Conservation (phyloP, 1,284 basidiomycete genomes). For the Afroboletus lepidellus region DNA sequence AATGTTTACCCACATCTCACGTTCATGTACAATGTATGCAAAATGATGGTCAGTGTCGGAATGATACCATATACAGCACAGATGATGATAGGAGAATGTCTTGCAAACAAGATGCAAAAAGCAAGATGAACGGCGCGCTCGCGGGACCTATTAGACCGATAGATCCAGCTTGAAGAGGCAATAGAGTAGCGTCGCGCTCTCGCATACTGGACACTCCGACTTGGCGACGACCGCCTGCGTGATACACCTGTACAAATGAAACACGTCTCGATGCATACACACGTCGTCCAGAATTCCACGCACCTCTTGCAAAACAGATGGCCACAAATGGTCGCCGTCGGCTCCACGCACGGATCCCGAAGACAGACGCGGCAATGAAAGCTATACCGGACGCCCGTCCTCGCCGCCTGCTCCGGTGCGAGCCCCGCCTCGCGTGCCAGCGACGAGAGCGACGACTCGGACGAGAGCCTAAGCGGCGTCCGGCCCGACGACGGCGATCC, state of each 20-base stretch:
- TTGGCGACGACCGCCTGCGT: conserved; percentile 43
- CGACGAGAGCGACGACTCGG: conserved; percentile 19
- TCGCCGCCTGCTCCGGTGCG: neutral
- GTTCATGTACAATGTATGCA: neutral
- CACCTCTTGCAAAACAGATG: conserved; percentile 57
- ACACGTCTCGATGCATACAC: neutral
- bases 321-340: conserved; percentile 55
- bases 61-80: neutral
- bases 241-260: conserved; percentile 42
- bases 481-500: conserved; percentile 24
- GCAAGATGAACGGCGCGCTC: neutral
- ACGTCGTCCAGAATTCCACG: conserved; percentile 15
- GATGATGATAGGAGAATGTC: neutral
- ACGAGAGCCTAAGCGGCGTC: conserved; percentile 19
- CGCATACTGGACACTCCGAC: conserved; percentile 48
- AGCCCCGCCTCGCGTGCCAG: neutral
- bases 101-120: neutral
- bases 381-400: conserved; percentile 2
- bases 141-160: conserved; percentile 7
- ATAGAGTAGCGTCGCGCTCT: conserved; percentile 47
- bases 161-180: conserved; percentile 40
- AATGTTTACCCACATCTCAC: neutral
- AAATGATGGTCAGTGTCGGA: neutral
- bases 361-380: conserved; percentile 48
- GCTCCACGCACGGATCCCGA: conserved; percentile 43